phyloP scores from a whole-genome alignment of 78 protist genomes.

The Dictyostelium discoideum region DNA sequence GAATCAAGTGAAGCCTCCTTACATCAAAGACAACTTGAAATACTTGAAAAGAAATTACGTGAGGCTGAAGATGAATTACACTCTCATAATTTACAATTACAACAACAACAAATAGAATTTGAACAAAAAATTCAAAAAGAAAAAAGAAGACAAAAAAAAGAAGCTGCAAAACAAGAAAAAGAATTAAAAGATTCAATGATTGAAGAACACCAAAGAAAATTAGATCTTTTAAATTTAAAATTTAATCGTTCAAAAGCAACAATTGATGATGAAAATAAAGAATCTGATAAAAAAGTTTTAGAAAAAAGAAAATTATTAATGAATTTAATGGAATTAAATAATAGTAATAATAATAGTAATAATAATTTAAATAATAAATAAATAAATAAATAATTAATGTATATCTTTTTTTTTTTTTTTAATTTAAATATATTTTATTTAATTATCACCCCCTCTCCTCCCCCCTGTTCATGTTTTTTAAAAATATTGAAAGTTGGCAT shows the following conservation, averaged over 20 bases:
- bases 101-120: neutral
- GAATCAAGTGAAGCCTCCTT: neutral
- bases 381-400: neutral
- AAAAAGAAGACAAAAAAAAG: conserved; percentile 18
- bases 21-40: conserved; percentile 7
- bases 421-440: too few relatives aligned
- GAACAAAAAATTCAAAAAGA: neutral
- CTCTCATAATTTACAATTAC: neutral
- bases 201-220: conserved; percentile 32
- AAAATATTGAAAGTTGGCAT: too few relatives aligned
- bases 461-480: too few relatives aligned
- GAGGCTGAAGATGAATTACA: conserved; percentile 27
- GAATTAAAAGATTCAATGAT: neutral
- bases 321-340: conserved; percentile 1
- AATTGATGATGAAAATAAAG: neutral
- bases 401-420: too few relatives aligned
- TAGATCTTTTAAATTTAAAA: neutral
- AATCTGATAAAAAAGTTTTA: neutral
- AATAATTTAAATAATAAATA: neutral
- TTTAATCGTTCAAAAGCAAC: neutral
- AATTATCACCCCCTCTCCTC: too few relatives aligned
- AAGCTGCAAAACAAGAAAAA: neutral
- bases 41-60: neutral
- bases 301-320: conserved; percentile 18
- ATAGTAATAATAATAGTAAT: conserved; percentile 7